Base-by-base conservation (phyloP, 1,139 yeast genomes). In the Protomyces inouyei region DNA sequence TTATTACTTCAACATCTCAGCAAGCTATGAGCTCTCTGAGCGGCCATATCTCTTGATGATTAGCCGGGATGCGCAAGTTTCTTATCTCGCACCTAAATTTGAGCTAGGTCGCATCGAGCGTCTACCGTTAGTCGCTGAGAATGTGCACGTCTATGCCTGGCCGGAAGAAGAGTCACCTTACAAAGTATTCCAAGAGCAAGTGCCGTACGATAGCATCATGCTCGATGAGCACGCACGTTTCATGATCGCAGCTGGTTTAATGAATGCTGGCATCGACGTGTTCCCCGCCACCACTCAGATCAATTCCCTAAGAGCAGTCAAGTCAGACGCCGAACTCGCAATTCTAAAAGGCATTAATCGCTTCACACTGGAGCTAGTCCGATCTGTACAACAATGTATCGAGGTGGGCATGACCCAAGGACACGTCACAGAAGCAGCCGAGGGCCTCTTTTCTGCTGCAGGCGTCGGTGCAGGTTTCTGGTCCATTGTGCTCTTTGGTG, bases 401-500 rank as follows among this genome's bases (percentile, higher is more conserved):
- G 18, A 3, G 8, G 35, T 53, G 3, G 63, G 64, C 18, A 46
- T 36, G 16, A 52, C 57, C 10, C 55, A 59, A 16, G 16, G 10
- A n/a, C 37, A 35, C 8, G 37, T 63, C 14, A 53, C 55, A 28
- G 38, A 36, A 28, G 53, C 55, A 5, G 21, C 45, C 2, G 23
- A 57, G 43, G 35, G 10, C 4, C 54, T 63, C 16, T 63, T 63
- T 25, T 16, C 9, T n/a, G 14, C 37, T 8, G 63, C 59, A 18
- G 65, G 65, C 8, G 45, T 63, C 23, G 61, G 57, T 9, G 9
- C n/a, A 8, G 57, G 57, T 6, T 40, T 48, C 14, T 52, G 57
- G 55, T 32, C 65, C 1, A 63, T 63, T 18, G 64, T 63, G 36
- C 61, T 63, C 14, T 63, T 43, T 45, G 65, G 65, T 5, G 51